Conservation (phyloP, 2,329 filamentous ascomycete species). For the Leptographium wingfieldii region DNA sequence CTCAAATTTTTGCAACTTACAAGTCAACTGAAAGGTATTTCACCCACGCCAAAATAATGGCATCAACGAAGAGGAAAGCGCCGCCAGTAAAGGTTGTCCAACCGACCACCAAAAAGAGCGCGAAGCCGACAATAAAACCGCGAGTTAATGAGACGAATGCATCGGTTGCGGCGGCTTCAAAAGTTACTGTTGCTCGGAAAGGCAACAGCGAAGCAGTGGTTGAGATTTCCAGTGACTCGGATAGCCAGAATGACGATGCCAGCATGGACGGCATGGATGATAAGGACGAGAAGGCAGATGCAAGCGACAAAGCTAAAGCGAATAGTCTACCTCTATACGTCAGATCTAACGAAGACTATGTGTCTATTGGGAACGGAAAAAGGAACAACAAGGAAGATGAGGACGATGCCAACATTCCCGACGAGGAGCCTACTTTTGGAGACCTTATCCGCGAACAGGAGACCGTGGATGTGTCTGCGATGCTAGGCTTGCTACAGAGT, state of each 20-base stretch:
- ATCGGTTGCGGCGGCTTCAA: slow-evolving; percentile 28
- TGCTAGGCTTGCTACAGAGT: slow-evolving; percentile 29
- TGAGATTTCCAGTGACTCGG: slow-evolving; percentile 45
- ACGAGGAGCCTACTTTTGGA: slow-evolving; percentile 53
- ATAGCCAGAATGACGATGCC: slow-evolving; percentile 6
- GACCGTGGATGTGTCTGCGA: slow-evolving; percentile 61
- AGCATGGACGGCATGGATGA: not conserved
- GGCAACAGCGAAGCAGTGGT: slow-evolving; percentile 24
- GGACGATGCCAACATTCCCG: slow-evolving; percentile 19
- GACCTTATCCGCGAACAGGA: slow-evolving; percentile 67
- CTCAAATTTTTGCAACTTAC: not conserved
- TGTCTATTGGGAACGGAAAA: not conserved
- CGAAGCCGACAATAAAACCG: slow-evolving; percentile 35
- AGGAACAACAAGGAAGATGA: not conserved
- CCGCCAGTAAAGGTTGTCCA: slow-evolving; percentile 39
- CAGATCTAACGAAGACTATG: not conserved
- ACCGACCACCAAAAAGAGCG: slow-evolving; percentile 40
- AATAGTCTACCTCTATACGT: not conserved
- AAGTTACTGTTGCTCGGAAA: slow-evolving; percentile 17
- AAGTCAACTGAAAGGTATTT: not conserved
- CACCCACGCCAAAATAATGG: slow-evolving; percentile 15
- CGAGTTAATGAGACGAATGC: slow-evolving; percentile 47
- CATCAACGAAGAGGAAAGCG: slow-evolving; percentile 51
- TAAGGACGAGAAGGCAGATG: not conserved
- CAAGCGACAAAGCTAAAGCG: not conserved